Conservation (phyloP, 331 rosid species). For the Malus hybrid region DNA sequence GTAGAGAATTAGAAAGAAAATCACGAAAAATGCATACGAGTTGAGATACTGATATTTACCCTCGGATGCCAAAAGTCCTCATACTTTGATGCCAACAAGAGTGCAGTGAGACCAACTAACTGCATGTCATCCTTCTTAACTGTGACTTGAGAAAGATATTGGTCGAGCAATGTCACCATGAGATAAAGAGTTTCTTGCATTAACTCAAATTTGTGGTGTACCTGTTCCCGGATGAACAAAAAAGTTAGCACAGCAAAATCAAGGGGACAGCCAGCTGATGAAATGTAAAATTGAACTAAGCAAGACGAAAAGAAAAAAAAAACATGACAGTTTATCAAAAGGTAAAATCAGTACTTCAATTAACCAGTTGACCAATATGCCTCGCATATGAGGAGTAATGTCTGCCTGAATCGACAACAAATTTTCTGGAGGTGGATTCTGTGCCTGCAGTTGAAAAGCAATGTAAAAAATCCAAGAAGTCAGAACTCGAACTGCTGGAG, state of each 20-base stretch:
- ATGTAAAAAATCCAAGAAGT: not conserved
- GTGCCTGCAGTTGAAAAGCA: conserved; percentile 40
- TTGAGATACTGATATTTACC: conserved; percentile 30
- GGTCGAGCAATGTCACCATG: conserved; percentile 69
- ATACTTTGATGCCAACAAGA: conserved; percentile 82
- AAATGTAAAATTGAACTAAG: not conserved
- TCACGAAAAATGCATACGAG: not conserved
- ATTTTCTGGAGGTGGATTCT: conserved; percentile 44
- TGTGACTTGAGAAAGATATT: conserved; percentile 64
- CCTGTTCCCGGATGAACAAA: conserved; percentile 36
- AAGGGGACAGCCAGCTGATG: not conserved
- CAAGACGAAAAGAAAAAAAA: not conserved
- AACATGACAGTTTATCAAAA: not conserved
- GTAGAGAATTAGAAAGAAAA: conserved; percentile 11
- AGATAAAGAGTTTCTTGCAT: conserved; percentile 93
- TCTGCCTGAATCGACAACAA: conserved; percentile 64
- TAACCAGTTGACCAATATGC: conserved; percentile 81
- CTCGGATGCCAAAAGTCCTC: conserved; percentile 96
- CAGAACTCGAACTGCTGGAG: not conserved
- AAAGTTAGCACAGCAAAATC: not conserved
- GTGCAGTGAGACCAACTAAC: conserved; percentile 84
- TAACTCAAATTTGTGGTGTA: conserved; percentile 77
- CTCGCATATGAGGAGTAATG: conserved; percentile 71
- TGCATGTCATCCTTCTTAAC: conserved; percentile 64
- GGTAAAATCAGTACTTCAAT: conserved; percentile 59